Conservation (phyloP, 306 rosid species). For the Chamaecrista fasciculata region DNA sequence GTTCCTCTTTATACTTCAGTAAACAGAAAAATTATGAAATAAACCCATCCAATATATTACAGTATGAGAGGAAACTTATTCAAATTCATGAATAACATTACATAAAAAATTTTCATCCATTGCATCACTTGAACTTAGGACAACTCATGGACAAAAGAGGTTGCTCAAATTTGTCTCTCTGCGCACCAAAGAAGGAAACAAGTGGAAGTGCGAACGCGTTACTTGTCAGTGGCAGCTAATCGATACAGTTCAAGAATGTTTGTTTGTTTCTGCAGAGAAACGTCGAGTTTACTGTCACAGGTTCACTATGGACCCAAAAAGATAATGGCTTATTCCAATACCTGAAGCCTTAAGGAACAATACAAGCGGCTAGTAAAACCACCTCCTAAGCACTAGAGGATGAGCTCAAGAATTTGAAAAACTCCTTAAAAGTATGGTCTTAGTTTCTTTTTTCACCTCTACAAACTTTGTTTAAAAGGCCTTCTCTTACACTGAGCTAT, state of each 20-base stretch:
- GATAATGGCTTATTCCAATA: no score
- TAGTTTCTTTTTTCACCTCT: no score
- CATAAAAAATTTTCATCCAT: constrained; percentile 29
- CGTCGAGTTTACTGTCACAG: no score
- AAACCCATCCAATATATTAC: constrained; percentile 5
- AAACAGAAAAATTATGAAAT: background rate
- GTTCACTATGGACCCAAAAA: no score
- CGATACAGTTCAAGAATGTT: background rate
- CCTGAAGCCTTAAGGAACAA: no score
- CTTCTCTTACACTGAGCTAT: no score
- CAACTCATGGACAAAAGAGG: constrained; percentile 22
- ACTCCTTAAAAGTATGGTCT: no score
- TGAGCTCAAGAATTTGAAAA: no score
- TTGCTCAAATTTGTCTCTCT: constrained; percentile 28
- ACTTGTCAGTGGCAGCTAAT: constrained; percentile 19
- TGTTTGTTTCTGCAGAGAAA: constrained; percentile 10
- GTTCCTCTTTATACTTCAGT: background rate
- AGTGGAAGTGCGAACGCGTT: background rate
- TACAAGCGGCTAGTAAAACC: no score
- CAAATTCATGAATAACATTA: background rate
- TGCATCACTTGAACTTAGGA: constrained; percentile 16
- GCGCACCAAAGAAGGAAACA: background rate
- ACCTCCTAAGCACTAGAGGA: no score
- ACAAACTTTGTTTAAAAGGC: no score
- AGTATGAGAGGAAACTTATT: background rate